These are phyloP conservation scores for Alternaria incomplexa DNA, from an alignment of 2,329 filamentous ascomycete species.

Conservation along the genomic window DNA sequence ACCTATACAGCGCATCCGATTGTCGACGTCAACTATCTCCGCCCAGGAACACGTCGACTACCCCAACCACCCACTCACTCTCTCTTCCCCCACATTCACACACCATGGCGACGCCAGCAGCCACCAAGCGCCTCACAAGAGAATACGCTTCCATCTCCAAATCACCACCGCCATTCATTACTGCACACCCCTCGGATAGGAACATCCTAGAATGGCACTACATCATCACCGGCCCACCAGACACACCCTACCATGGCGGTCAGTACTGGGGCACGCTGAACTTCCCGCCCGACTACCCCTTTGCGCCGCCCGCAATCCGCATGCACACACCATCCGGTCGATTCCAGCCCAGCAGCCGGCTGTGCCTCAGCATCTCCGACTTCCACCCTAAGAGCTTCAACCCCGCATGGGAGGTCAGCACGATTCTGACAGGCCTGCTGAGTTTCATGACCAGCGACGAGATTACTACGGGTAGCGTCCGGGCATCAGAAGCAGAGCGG, in stretches of 20 bases:
- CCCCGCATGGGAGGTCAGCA: constrained; percentile 96
- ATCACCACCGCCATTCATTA: constrained; percentile 87
- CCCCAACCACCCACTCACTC: neutral
- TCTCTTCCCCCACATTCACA: constrained; percentile 1
- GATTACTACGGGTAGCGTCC: constrained; percentile 93
- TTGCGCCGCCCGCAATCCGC: constrained; percentile 93
- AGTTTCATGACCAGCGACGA: constrained; percentile 99
- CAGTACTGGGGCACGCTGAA: constrained; percentile 98
- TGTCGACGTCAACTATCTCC: constrained; percentile 1
- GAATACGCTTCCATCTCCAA: constrained; percentile 70
- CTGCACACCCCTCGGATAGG: constrained; percentile 84
- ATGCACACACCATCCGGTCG: constrained; percentile 98
- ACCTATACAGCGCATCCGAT: constrained; percentile 1
- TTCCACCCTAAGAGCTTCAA: constrained; percentile 99
- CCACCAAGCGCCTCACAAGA: constrained; percentile 60
- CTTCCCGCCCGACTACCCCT: constrained; percentile 96
- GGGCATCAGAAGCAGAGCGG: constrained; percentile 77
- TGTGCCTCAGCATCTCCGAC: constrained; percentile 95
- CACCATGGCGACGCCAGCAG: constrained; percentile 49
- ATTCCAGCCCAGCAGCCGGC: constrained; percentile 88
- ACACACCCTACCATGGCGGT: constrained; percentile 90
- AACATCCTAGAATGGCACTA: constrained; percentile 98
- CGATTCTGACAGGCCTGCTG: constrained; percentile 90
- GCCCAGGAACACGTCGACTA: constrained; percentile 1
- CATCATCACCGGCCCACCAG: constrained; percentile 90